phyloP scores from a whole-genome alignment of 768 basidiomycete species.

The Termitomyces titanicus region DNA sequence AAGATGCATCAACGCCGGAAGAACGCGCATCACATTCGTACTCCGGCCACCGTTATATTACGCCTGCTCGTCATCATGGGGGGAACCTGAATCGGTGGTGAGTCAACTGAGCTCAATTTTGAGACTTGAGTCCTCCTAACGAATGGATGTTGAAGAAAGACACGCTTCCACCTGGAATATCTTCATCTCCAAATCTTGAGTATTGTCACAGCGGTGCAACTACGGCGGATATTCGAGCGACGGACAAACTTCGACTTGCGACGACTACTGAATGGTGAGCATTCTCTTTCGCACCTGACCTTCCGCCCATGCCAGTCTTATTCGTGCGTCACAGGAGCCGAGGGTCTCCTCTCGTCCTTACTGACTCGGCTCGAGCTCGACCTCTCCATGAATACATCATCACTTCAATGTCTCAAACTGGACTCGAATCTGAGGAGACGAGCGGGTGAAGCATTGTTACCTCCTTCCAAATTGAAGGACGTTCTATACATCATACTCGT shows the following conservation, averaged over 20 bases:
- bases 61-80: constrained; percentile 88
- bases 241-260: constrained; percentile 90
- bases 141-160: constrained; percentile 66
- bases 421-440: constrained; percentile 66
- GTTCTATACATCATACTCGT: constrained; percentile 90
- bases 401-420: constrained; percentile 76
- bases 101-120: constrained; percentile 26
- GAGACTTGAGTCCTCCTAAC: constrained; percentile 15
- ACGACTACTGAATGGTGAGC: constrained; percentile 61
- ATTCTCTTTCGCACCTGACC: background rate
- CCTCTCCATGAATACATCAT: constrained; percentile 77
- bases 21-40: constrained; percentile 81
- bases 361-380: constrained; percentile 71
- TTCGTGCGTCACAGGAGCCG: constrained; percentile 56
- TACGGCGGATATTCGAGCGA: constrained; percentile 82
- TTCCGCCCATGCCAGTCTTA: background rate
- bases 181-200: constrained; percentile 91
- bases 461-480: constrained; percentile 83
- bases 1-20: constrained; percentile 80
- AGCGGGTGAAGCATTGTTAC: constrained; percentile 79
- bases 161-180: constrained; percentile 91
- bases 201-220: constrained; percentile 81
- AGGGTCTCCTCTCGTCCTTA: constrained; percentile 73
- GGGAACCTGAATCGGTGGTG: constrained; percentile 95
- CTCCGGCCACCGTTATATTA: constrained; percentile 88